These are phyloP conservation scores for Raphidocelis subcapitata DNA, from an alignment of 139 green algal species.

Conservation along the genomic window DNA sequence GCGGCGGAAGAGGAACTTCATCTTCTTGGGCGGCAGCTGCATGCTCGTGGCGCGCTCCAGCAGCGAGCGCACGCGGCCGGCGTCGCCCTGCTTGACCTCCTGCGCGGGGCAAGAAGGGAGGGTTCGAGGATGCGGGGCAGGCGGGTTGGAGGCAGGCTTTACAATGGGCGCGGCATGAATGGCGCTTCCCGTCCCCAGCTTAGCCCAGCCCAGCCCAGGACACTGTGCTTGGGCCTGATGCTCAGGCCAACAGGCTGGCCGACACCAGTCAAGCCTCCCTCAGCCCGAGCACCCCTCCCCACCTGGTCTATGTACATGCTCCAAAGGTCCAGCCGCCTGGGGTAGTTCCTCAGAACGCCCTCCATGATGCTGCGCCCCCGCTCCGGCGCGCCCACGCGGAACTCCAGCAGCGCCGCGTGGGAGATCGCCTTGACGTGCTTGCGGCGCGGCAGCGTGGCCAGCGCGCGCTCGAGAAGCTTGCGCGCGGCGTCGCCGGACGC, in stretches of 20 bases:
- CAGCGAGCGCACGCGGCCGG: constrained; percentile 64
- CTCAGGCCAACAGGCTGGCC: no score
- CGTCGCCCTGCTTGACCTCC: constrained; percentile 61
- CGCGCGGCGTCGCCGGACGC: constrained; percentile 24
- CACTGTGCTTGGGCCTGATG: no score
- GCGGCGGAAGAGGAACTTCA: constrained; percentile 89
- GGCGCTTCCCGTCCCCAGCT: no score
- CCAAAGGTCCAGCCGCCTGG: constrained; percentile 94
- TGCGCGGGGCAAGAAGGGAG: constrained; percentile 13
- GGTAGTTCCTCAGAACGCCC: constrained; percentile 88
- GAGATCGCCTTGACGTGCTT: constrained; percentile 89
- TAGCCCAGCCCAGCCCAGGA: no score
- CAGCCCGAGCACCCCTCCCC: not conserved
- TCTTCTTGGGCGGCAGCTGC: constrained; percentile 87
- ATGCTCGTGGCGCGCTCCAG: constrained; percentile 89
- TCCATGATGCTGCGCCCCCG: constrained; percentile 86
- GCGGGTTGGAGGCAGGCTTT: no score
- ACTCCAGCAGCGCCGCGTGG: constrained; percentile 84
- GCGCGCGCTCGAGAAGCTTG: constrained; percentile 66
- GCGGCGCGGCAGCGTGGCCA: constrained; percentile 74
- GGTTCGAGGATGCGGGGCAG: not conserved
- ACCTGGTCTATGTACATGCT: constrained; percentile 95
- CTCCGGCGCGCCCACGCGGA: constrained; percentile 68
- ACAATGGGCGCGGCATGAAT: no score
- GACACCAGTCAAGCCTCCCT: no score